Conservation (phyloP, 2,329 filamentous ascomycete genomes). For the Pseudogymnoascus sp. region DNA sequence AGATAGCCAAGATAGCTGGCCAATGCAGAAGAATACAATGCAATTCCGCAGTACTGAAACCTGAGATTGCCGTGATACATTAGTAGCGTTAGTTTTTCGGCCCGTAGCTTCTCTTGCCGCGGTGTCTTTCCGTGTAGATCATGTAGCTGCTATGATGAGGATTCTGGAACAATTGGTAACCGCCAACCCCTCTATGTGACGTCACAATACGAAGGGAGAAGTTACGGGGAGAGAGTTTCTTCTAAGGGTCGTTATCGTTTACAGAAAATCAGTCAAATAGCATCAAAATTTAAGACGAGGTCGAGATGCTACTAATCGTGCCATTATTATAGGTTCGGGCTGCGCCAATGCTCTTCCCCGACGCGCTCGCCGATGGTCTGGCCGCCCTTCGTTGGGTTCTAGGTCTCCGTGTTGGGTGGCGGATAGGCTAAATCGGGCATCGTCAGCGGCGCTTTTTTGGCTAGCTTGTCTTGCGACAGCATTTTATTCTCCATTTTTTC, state of each 20-base stretch:
- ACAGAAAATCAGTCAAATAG: background rate
- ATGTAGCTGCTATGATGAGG: background rate
- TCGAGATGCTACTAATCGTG: background rate
- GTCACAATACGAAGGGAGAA: background rate
- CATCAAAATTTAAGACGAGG: background rate
- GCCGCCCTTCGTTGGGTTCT: conserved; percentile 6
- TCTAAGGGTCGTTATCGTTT: background rate
- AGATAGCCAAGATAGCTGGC: conserved; percentile 5
- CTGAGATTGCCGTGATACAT: background rate
- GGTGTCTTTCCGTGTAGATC: background rate
- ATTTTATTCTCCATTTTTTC: conserved; percentile 6
- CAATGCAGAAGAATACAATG: background rate
- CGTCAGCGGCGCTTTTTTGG: background rate
- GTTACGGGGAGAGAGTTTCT: background rate
- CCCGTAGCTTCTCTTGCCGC: background rate
- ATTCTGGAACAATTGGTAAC: background rate
- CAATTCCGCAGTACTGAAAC: background rate
- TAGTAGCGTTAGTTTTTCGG: background rate
- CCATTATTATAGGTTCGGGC: background rate
- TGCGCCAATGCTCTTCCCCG: background rate
- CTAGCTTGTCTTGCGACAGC: background rate
- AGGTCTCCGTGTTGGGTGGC: background rate
- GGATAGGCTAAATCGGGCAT: conserved; percentile 6
- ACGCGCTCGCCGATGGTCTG: background rate
- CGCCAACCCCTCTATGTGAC: background rate